Evolutionary conservation across 495 filamentous ascomycete genomes (phyloP), one percentile per base, ranked within the genome.

Genomic region (Trichoderma gamsii): DNA sequence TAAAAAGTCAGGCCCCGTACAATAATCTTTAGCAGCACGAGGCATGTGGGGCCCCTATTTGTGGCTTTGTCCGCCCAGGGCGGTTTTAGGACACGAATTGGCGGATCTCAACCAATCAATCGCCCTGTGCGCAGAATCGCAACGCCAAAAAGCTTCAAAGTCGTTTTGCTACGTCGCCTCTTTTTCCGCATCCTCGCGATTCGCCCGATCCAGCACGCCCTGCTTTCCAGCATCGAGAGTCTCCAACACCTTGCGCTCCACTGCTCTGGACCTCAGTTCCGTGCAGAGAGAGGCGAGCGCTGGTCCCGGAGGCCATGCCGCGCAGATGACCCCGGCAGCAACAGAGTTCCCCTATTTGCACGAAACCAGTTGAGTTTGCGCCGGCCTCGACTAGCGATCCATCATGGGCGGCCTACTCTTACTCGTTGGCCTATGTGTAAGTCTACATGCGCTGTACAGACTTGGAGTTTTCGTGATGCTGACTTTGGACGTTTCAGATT

Each of bases 401-500:
- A 68, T 15, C 38, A 77, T 92, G 86, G 91, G 92, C 77, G 93
- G 93, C 76, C 83, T 97, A 65, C 88, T 96, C 71, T 90, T 93
- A 74, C 81, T 98, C 81, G 86, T 97, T 79, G 85, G 84, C 46
- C 82, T 97, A 82, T 89, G 81, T 73, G 80, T 81, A 76, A 72
- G 77, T 73, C 27, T n/a, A 18, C 15, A 12, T 21, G 23, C 21
- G 35, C 63, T 23, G 56, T 52, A 9, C 1, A 52, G 35, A 38
- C 8, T 23, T 52, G 18, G 8, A 32, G 6, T 3, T 15, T 29
- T 18, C 25, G 27, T 61, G 56, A 29, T 52, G 67, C 46, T 71
- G 63, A 73, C 73, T 73, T 67, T 75, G 70, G 52, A 8, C 23
- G 4, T 68, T 41, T 35, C 49, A 84, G 81, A 84, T 90, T 74